Percentiles rank a stretch among this genome's conserved stretches.
Conservation (phyloP, 208 protist genomes). For the Leishmania guyanensis region DNA sequence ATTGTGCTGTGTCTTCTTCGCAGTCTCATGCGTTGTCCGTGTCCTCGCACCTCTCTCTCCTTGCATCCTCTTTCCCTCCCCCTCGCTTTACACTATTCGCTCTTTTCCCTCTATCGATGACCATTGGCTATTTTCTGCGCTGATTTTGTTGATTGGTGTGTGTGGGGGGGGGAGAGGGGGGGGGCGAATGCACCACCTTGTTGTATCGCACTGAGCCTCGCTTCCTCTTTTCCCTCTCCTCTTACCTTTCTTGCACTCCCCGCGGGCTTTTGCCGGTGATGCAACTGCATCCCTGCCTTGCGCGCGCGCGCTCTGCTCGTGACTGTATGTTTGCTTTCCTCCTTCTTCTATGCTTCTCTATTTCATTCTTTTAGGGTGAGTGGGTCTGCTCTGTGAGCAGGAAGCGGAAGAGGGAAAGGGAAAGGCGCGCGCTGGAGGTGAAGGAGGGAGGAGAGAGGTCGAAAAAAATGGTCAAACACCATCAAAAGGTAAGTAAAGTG, state of each 20-base stretch:
- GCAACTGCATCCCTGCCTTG: no score
- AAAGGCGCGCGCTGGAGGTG: background rate
- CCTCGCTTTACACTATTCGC: background rate
- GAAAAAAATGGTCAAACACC: background rate
- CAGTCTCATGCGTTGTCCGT: background rate
- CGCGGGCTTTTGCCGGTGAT: no score
- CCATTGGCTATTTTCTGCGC: background rate
- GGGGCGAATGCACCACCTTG: background rate
- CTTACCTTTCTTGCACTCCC: background rate
- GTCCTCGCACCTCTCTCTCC: background rate
- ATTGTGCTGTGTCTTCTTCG: background rate
- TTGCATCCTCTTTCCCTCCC: background rate
- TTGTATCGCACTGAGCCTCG: background rate
- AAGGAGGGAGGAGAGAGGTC: no score
- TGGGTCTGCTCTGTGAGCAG: background rate
- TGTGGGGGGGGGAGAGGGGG: background rate
- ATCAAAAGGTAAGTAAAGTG: background rate
- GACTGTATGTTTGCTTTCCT: background rate
- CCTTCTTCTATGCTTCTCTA: background rate
- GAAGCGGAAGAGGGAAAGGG: background rate
- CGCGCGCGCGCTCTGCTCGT: background rate
- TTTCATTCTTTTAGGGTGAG: background rate
- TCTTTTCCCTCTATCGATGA: background rate
- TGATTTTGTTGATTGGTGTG: background rate
- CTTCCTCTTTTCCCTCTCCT: background rate